A percentile compares a stretch with the other conserved stretches of the same genome.
Evolutionary conservation across 495 filamentous ascomycete species (phyloP).

Genomic region (Penicillium egyptiacum): DNA sequence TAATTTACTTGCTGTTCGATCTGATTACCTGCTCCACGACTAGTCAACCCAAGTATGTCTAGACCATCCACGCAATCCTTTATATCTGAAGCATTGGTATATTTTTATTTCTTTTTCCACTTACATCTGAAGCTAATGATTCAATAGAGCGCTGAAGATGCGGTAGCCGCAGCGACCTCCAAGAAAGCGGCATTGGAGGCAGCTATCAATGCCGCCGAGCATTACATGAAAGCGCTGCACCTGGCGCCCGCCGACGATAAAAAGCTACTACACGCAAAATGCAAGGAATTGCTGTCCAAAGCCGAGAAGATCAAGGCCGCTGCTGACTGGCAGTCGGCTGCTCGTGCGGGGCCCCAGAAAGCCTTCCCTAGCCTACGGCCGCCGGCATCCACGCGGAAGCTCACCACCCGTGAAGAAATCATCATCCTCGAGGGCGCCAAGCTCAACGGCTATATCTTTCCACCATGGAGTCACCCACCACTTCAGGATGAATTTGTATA

Average conservation of each 20-base stretch:
- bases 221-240: constrained; percentile 71
- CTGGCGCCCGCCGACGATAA: constrained; percentile 53
- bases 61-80: constrained; percentile 26
- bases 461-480: constrained; percentile 71
- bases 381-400: constrained; percentile 55
- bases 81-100: constrained; percentile 32
- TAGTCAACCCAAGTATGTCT: constrained; percentile 30
- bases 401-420: constrained; percentile 72
- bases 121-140: constrained; percentile 18
- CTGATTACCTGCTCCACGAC: constrained; percentile 13
- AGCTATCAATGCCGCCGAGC: constrained; percentile 71
- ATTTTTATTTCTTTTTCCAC: too few species aligned
- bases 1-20: constrained; percentile 9
- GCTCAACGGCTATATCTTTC: constrained; percentile 77
- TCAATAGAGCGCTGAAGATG: constrained; percentile 60
- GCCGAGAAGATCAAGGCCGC: constrained; percentile 71
- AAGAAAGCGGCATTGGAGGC: constrained; percentile 68
- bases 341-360: constrained; percentile 20
- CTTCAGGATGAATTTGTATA: constrained; percentile 49
- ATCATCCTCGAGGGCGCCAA: constrained; percentile 75
- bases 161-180: constrained; percentile 53
- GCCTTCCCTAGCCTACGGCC: constrained; percentile 23
- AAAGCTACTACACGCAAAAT: constrained; percentile 62
- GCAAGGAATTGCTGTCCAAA: constrained; percentile 60
- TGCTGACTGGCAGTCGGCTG: constrained; percentile 36